Conservation (phyloP, 768 basidiomycete species). For the Dictyophora rubrovolvata region DNA sequence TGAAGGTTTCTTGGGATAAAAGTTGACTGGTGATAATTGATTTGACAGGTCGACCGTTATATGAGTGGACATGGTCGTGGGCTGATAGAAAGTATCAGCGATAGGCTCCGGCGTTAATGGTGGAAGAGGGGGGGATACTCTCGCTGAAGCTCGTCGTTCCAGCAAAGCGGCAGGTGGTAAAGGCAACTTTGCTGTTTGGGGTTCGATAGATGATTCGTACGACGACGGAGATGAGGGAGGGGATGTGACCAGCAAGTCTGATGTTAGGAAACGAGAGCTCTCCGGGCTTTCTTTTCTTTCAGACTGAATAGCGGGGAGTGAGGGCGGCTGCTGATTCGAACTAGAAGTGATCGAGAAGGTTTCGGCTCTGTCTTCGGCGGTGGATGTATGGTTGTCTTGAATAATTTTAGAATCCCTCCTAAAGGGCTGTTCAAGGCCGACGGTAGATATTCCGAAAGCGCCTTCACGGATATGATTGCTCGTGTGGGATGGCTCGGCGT, state of each 20-base stretch:
- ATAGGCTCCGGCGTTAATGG: constrained; percentile 13
- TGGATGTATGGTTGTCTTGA: not conserved
- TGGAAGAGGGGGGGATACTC: not conserved
- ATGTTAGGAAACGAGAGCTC: constrained; percentile 32
- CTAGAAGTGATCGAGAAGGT: not conserved
- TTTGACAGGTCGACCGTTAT: not conserved
- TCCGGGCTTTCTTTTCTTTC: constrained; percentile 10
- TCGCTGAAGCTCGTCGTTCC: not conserved
- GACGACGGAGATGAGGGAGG: constrained; percentile 7
- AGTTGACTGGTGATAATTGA: constrained; percentile 11
- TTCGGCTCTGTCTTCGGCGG: not conserved
- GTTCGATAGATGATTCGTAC: constrained; percentile 6
- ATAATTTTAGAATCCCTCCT: not conserved
- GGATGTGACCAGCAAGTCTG: not conserved
- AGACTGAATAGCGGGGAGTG: not conserved
- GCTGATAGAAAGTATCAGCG: constrained; percentile 19
- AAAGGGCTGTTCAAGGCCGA: constrained; percentile 18
- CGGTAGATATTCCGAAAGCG: constrained; percentile 46
- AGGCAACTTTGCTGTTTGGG: not conserved
- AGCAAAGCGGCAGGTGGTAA: not conserved
- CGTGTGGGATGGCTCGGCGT: not conserved
- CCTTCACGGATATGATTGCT: constrained; percentile 43
- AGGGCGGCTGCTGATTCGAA: not conserved
- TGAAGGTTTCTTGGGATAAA: constrained; percentile 18
- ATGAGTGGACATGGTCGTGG: constrained; percentile 8